Percentiles rank a stretch among this genome's conserved stretches.
Conservation (phyloP, 2,329 filamentous ascomycete genomes). For the Fusarium succisae region DNA sequence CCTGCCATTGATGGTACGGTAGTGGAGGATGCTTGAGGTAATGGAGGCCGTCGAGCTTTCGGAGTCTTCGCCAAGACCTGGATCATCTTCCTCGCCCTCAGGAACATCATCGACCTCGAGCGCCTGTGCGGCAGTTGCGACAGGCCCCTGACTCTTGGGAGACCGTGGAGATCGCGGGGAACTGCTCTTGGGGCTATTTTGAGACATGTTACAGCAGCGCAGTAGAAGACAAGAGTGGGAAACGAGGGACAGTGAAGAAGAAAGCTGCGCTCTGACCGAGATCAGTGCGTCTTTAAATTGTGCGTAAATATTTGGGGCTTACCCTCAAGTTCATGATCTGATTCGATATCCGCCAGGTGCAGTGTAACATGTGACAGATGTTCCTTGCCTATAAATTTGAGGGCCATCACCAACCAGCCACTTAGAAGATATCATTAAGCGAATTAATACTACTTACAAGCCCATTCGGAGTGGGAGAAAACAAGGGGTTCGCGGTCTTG, state of each 20-base stretch:
- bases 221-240: neutral
- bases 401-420: neutral
- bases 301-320: neutral
- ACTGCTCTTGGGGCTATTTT: neutral
- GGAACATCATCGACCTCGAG: conserved; percentile 8
- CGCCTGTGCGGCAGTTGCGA: neutral
- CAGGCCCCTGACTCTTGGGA: neutral
- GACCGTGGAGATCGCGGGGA: neutral
- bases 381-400: neutral
- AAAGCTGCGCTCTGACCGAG: neutral
- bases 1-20: conserved; percentile 14
- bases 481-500: neutral
- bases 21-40: conserved; percentile 17
- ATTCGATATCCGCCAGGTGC: neutral
- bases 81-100: conserved; percentile 2
- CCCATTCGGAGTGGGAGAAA: neutral
- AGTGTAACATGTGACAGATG: neutral
- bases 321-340: conserved; percentile 5
- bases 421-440: neutral
- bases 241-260: neutral
- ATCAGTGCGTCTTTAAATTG: neutral
- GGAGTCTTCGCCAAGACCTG: conserved; percentile 1
- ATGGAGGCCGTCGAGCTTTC: conserved; percentile 16
- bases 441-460: neutral
- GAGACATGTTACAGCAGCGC: neutral